Base-by-base conservation (phyloP, 2,329 filamentous ascomycete genomes). In the Cytospora leucostoma region DNA sequence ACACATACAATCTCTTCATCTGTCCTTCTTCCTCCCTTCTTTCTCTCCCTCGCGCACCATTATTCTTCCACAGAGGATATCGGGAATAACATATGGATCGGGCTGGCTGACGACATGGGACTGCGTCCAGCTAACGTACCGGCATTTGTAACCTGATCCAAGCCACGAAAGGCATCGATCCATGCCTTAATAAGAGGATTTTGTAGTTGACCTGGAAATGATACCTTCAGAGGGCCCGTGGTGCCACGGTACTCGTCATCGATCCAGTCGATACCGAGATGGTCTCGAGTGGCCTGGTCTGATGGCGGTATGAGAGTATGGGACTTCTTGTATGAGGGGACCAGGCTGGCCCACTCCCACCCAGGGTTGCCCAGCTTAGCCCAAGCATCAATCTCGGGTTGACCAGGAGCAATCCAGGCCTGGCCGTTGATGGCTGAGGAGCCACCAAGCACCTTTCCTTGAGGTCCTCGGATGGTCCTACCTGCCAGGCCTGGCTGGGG, bases 361-460 rank as follows among this genome's bases (percentile, higher is more conserved):
- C 68, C 68, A 0, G 65, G 66, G 38, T 68, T 70, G 1, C 70
- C 69, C 35, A 70, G 49, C 34, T 64, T 61, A 1, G 65, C 68
- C 68, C 67, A 71, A 7, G 61, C 65, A 52, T 70, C 67, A 3
- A 69, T 55, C 1, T 66, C 66, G 19, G 66, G 49, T 50, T 69
- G 59, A 6, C 54, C 58, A 4, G 62, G 58, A 4, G 70, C 67
- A 38, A 67, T 65, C 17, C 70, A 71, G 0, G 67, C 61, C 35
- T 67, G 67, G 11, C 68, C 68, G 34, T 71, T 70, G 56, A 71
- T 67, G 1, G 67, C 68, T 12, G 61, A 66, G 5, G 69, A 70
- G 3, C 70, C 69, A 34, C 69, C 70, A 5, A 70, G 62, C 1
- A 38, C 56, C 57, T 67, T 68, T 4, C 68, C 67, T 38, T 65